Evolutionary conservation across 495 filamentous ascomycete genomes (phyloP), one percentile per base, ranked within the genome.

Genomic region (Hypoxylon crocopeplum): DNA sequence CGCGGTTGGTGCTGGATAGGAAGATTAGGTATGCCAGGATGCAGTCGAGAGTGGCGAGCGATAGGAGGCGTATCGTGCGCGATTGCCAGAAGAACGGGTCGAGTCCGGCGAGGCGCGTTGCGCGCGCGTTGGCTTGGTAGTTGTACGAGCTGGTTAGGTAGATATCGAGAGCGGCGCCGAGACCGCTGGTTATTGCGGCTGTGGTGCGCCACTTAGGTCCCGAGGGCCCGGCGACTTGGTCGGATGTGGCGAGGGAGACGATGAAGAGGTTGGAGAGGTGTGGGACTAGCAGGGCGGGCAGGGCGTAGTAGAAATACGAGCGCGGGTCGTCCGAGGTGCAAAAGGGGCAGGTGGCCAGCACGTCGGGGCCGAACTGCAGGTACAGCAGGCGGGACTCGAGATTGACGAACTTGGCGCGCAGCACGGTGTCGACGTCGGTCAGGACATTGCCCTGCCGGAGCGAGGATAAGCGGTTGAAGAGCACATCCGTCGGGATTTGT

Each of bases 401-500:
- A 25, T 84, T 87, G 50, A 73, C 82, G 63, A 97, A 83, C 55
- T 86, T 88, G 6, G 76, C 68, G 48, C 83, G 83, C 5, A 97
- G 82, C 13, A 79, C 73, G 24, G 75, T 71, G 75, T 97, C 92
- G 19, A 68, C 51, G 1, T 77, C 56, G 0, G 86, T 90, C 13
- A 92, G 79, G 22, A 69, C 55, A 36, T 66, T 59, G 30, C 68
- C 65, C 0, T 84, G 78, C 0, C 91, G 87, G 46, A 88, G 65
- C 15, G 80, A 68, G 12, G 84, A 71, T 5, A 98, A 84, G 5
- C 93, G 91, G 45, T 78, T 84, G 73, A 97, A 96, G 68, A 98
- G 82, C 32, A 93, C 86, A 68, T 96, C 90, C 27, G 82, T 86
- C 11, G 89, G 86, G 33, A 89, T 97, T 61, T 92, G 91, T 11